Conservation (phyloP, 345 rosid species). For the Alliaria petiolata region DNA sequence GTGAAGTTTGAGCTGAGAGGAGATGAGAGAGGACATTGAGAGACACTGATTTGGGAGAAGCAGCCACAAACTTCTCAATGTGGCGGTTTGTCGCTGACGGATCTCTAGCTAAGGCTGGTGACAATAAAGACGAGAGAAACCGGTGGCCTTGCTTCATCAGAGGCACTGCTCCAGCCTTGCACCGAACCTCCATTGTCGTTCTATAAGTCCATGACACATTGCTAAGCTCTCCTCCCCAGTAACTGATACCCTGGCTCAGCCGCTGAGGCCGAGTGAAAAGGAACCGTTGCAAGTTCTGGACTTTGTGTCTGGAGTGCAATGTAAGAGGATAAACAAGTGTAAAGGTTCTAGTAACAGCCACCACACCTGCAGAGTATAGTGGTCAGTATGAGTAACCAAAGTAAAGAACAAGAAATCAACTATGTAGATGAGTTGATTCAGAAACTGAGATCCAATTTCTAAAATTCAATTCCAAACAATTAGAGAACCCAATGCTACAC, state of each 20-base stretch:
- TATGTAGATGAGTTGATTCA: not conserved
- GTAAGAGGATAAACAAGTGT: slow-evolving; percentile 9
- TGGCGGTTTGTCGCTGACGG: slow-evolving; percentile 43
- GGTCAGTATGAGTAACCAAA: not conserved
- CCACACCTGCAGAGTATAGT: slow-evolving; percentile 7
- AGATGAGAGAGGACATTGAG: slow-evolving; percentile 79
- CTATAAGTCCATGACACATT: not conserved
- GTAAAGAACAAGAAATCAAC: not conserved
- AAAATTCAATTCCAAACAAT: not conserved
- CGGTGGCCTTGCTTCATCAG: slow-evolving; percentile 55
- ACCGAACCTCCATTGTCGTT: not conserved
- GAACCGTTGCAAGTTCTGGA: not conserved
- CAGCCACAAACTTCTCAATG: slow-evolving; percentile 71
- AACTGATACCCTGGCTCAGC: not conserved
- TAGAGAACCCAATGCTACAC: not conserved
- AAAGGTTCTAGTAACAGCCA: not conserved
- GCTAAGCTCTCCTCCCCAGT: not conserved
- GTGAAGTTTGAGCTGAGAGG: slow-evolving; percentile 50
- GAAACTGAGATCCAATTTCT: not conserved
- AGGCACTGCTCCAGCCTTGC: slow-evolving; percentile 33
- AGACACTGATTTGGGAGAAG: slow-evolving; percentile 59
- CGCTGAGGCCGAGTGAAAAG: slow-evolving; percentile 9
- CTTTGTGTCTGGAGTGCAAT: not conserved
- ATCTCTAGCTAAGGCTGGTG: slow-evolving; percentile 41
- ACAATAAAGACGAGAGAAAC: slow-evolving; percentile 47